phyloP scores from a whole-genome alignment of 148 eudicot genomes.

The Nepenthes mirabilis region DNA sequence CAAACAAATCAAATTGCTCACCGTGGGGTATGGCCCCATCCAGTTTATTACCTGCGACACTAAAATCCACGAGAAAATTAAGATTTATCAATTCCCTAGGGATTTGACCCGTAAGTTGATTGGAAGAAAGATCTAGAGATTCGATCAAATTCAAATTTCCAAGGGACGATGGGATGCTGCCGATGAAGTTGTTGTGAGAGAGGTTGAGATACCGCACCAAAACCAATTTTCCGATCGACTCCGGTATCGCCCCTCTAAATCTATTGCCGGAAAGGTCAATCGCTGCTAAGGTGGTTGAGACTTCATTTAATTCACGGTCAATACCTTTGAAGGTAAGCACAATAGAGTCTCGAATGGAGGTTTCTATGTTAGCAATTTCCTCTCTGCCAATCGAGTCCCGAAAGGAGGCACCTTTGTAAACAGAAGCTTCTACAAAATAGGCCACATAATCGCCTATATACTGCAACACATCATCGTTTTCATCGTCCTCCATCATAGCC shows the following conservation, averaged over 20 bases:
- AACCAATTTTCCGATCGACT: slow-evolving; percentile 1
- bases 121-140: slow-evolving; percentile 7
- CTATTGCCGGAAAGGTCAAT: slow-evolving; percentile 5
- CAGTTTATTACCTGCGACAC: slow-evolving; percentile 10
- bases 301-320: neutral
- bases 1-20: slow-evolving; percentile 10
- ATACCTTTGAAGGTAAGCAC: neutral
- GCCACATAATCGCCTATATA: no score
- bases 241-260: slow-evolving; percentile 8
- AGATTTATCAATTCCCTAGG: slow-evolving; percentile 4
- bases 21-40: slow-evolving; percentile 12
- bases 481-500: slow-evolving; percentile 4
- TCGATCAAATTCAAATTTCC: neutral
- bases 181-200: slow-evolving; percentile 5
- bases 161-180: slow-evolving; percentile 5
- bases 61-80: slow-evolving; percentile 9
- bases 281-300: neutral
- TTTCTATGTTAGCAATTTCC: no score
- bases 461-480: neutral
- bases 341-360: neutral
- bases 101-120: slow-evolving; percentile 3
- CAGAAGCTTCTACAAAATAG: neutral
- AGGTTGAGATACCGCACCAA: slow-evolving; percentile 7
- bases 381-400: no score
- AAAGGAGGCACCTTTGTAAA: no score